Base-by-base conservation (phyloP, 108 stramenopile genomes). In the Skeletonema menzelii region DNA sequence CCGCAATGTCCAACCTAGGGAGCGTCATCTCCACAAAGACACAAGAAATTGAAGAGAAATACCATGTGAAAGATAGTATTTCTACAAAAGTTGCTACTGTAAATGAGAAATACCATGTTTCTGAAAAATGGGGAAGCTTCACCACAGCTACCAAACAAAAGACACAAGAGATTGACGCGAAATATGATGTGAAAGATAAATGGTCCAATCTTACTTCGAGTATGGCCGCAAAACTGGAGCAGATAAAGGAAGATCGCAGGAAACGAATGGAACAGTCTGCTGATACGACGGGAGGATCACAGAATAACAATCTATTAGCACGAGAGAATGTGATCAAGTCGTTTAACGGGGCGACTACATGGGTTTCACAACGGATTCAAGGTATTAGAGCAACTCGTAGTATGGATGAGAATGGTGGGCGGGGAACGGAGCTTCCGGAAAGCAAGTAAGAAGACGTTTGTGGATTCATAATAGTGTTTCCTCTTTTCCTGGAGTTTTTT, bases 291-390 rank as follows among this genome's bases (percentile, higher is more conserved):
- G 38, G n/a, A 30, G 28, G 66, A 61, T 24, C 4, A 64, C 22
- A 27, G 8, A 27, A 27, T 27, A 24, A 28, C 27, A 24, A 42
- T 58, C 5, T 24, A 57, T 0, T 34, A 14, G 28, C 61, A 12
- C 37, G 20, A n/a, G 71, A 60, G 3, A 59, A 60, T 32, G 73
- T 44, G 12, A 60, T 20, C n/a, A 63, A 73, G 28, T 20, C 28
- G 4, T 57, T 58, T 27, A 61, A 59, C 15, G 65, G 65, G 38
- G 73, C 59, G 4, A 37, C 61, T 27, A 32, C 26, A 37, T 75
- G 74, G 74, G 58, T 75, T 26, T 75, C 74, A 11, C 34, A 75
- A 28, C 28, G 61, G 15, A 64, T 74, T 59, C 64, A 65, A 44
- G 64, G 49, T 53, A 20, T 53, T 24, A 53, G 7, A 53, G 19